Evolutionary conservation across 2,329 filamentous ascomycete genomes (phyloP), one percentile per base, ranked within the genome.

Genomic region (Nigrospora sphaerica): DNA sequence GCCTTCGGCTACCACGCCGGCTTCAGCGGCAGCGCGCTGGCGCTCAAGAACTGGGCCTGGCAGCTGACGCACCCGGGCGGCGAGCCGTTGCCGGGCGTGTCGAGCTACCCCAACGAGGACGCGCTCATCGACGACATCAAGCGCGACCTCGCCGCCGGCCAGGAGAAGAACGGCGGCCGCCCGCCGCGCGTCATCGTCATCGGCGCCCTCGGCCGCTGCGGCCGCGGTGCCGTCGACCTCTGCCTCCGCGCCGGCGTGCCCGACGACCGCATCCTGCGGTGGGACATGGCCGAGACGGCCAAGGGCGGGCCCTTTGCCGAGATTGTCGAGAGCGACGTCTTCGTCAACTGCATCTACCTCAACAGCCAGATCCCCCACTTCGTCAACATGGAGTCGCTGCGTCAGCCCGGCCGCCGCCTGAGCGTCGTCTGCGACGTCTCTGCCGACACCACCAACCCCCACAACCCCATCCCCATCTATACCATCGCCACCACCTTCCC

Each of bases 271-370:
- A 85, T 95, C 57, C 58, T 77, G 53, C 71, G 74, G 55, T 81
- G 76, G 77, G 90, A 95, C 71, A 77, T 95, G 62, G 77, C 78
- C 32, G 88, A 95, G 77, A 95, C 89, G 35, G 74, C 75, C 48
- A 78, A 77, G 65, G 80, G 83, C 46, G 88, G 88, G 1, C 88
- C 88, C 11, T 93, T 91, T 68, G 67, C 74, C 52, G 88, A 93
- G 70, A 90, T 95, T 58, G 73, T 83, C 40, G 78, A 88, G 66
- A 77, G 73, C 50, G 83, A 88, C 58, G 84, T 89, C 61, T 88
- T 90, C 62, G 75, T 93, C 65, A 95, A 93, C 73, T 90, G 86
- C 77, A 92, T 95, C 64, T 95, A 95, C 70, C 81, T 96, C 37
- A 81, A 75, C 50, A 73, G 81, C 56, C 80, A 84, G 63, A 91